A percentile compares a stretch with the other conserved stretches of the same genome.
Evolutionary conservation across 371 early-diverging fungal genomes (phyloP).

Genomic region (Gilbertella persicaria): DNA sequence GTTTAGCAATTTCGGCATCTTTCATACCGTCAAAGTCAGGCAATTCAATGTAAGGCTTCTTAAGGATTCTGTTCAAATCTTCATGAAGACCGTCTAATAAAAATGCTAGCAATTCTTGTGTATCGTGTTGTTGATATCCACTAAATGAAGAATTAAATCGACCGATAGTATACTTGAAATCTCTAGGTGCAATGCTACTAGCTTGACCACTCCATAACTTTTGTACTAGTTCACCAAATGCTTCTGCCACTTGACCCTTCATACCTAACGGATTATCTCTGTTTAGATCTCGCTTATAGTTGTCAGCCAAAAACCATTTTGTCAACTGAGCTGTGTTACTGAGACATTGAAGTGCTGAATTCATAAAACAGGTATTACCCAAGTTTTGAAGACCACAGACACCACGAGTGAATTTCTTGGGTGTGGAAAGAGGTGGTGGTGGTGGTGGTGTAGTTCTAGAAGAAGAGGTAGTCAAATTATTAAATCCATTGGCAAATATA

Average conservation of each 20-base stretch:
- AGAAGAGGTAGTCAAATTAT: conserved; percentile 20
- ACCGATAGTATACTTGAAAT: conserved; percentile 69
- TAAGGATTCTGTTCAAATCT: conserved; percentile 67
- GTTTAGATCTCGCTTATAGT: conserved; percentile 51
- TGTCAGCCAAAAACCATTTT: conserved; percentile 56
- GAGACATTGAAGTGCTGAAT: conserved; percentile 81
- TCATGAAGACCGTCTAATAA: conserved; percentile 72
- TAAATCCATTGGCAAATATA: conserved; percentile 24
- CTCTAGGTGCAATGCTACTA: conserved; percentile 59
- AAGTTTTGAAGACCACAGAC: conserved; percentile 74
- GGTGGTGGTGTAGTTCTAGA: conserved; percentile 8
- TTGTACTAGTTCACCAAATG: conserved; percentile 62
- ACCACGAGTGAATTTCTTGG: conserved; percentile 30
- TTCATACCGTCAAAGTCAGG: conserved; percentile 73
- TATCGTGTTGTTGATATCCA: conserved; percentile 78
- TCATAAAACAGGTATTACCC: conserved; percentile 93
- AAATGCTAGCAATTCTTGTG: conserved; percentile 65
- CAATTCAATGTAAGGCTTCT: conserved; percentile 75
- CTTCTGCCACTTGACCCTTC: conserved; percentile 63
- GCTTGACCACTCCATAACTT: conserved; percentile 59
- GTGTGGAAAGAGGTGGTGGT: neutral
- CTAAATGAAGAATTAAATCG: conserved; percentile 67
- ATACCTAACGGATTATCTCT: conserved; percentile 60
- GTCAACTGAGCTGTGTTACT: conserved; percentile 68
- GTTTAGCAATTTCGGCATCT: conserved; percentile 58